Percentiles rank a stretch among this genome's conserved stretches.
phyloP scores from a whole-genome alignment of 306 rosid species.

The Inga oerstediana region DNA sequence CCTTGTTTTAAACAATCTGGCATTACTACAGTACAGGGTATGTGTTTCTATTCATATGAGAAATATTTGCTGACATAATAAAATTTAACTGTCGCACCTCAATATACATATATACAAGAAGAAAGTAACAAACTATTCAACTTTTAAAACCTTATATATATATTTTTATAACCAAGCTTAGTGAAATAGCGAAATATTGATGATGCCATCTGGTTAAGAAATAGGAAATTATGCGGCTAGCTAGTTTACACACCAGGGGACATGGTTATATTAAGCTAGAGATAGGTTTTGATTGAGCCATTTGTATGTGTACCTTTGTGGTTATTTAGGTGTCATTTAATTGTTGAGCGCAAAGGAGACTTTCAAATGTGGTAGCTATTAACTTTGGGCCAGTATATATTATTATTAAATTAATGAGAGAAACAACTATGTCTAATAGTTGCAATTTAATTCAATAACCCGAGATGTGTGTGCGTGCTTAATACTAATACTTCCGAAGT shows the following conservation, averaged over 20 bases:
- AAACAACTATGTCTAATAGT: background rate
- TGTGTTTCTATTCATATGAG: background rate
- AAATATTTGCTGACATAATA: background rate
- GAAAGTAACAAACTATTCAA: background rate
- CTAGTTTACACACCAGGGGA: background rate
- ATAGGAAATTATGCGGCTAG: background rate
- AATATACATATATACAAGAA: background rate
- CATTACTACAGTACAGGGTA: background rate
- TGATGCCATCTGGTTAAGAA: background rate
- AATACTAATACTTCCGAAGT: background rate
- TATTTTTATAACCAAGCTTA: background rate
- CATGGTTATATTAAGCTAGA: background rate
- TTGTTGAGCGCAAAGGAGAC: constrained; percentile 35
- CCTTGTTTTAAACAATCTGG: background rate
- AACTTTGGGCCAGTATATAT: background rate
- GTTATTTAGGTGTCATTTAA: background rate
- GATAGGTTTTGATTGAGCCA: background rate
- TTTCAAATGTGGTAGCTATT: constrained; percentile 36
- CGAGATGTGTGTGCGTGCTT: no score
- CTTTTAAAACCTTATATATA: background rate
- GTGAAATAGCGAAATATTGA: background rate
- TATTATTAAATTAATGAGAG: constrained; percentile 2
- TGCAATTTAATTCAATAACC: background rate
- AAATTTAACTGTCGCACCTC: background rate
- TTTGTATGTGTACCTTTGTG: background rate